phyloP scores from a whole-genome alignment of 2,329 filamentous ascomycete species.

The Fusarium stilboides region DNA sequence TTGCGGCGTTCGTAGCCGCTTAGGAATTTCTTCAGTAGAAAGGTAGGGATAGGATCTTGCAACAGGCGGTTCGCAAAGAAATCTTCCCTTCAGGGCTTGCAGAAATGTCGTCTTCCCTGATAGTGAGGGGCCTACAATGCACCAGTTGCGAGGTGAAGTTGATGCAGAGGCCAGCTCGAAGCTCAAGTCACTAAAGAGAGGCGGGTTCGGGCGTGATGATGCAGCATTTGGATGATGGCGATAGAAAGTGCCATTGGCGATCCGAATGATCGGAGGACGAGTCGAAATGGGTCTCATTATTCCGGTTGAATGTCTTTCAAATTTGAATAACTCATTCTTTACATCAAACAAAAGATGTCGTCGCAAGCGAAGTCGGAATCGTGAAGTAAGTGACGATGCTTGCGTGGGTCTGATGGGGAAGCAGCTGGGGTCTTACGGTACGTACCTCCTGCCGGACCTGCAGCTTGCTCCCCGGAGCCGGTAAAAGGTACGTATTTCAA shows the following conservation, averaged over 20 bases:
- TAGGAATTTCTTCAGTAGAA: slow-evolving; percentile 71
- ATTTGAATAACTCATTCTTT: slow-evolving; percentile 25
- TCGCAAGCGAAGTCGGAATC: slow-evolving; percentile 41
- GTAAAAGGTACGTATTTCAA: slow-evolving; percentile 42
- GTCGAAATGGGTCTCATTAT: slow-evolving; percentile 57
- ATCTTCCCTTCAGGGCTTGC: slow-evolving; percentile 81
- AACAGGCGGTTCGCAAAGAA: slow-evolving; percentile 81
- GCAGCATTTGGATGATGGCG: slow-evolving; percentile 75
- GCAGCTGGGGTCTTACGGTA: slow-evolving; percentile 13
- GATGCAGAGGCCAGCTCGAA: slow-evolving; percentile 77
- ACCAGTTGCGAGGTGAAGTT: slow-evolving; percentile 77
- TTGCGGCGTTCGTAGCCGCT: slow-evolving; percentile 70
- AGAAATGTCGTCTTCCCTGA: slow-evolving; percentile 87
- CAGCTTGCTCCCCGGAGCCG: slow-evolving; percentile 25
- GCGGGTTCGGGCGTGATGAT: slow-evolving; percentile 71
- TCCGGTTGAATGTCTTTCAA: slow-evolving; percentile 34
- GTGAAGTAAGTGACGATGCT: slow-evolving; percentile 37
- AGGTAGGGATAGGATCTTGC: slow-evolving; percentile 87
- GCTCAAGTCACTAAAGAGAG: slow-evolving; percentile 79
- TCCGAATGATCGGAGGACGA: slow-evolving; percentile 75
- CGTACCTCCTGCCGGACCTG: slow-evolving; percentile 22
- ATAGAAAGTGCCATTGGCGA: slow-evolving; percentile 87
- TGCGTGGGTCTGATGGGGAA: slow-evolving; percentile 27
- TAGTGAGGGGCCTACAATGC: slow-evolving; percentile 84
- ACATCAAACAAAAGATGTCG: not conserved